phyloP scores from a whole-genome alignment of 495 filamentous ascomycete species.

The Rhizodiscina lignyota region DNA sequence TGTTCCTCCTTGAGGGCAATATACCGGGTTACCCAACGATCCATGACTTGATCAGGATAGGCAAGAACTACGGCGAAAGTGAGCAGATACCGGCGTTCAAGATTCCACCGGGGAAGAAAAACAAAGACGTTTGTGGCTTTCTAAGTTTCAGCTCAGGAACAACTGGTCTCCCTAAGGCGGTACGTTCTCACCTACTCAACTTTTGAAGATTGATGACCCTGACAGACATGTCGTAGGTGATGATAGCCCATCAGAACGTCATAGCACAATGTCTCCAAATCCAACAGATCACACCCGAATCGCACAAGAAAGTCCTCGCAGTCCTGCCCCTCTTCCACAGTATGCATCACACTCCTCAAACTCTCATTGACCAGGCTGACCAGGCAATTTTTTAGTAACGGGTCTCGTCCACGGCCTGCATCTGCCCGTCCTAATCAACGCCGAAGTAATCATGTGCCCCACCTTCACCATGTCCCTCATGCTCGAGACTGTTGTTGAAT shows the following conservation, averaged over 20 bases:
- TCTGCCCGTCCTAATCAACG: slow-evolving; percentile 38
- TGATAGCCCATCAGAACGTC: slow-evolving; percentile 47
- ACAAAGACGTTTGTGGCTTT: slow-evolving; percentile 37
- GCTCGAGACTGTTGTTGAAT: slow-evolving; percentile 33
- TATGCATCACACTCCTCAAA: slow-evolving; percentile 1
- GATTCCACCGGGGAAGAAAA: slow-evolving; percentile 31
- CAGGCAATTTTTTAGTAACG: slow-evolving; percentile 27
- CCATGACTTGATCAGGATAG: slow-evolving; percentile 30
- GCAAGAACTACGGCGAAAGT: slow-evolving; percentile 19
- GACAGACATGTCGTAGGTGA: slow-evolving; percentile 24
- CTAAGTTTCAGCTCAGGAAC: slow-evolving; percentile 39
- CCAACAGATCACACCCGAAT: slow-evolving; percentile 26
- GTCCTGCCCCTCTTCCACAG: slow-evolving; percentile 39
- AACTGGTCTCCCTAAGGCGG: slow-evolving; percentile 33
- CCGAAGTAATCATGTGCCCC: slow-evolving; percentile 41
- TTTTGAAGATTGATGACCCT: not conserved
- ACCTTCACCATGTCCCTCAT: slow-evolving; percentile 39
- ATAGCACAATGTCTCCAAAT: slow-evolving; percentile 47
- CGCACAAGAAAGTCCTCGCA: slow-evolving; percentile 32
- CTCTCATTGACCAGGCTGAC: slow-evolving; percentile 12
- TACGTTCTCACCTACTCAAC: slow-evolving; percentile 10
- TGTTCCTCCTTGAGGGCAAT: slow-evolving; percentile 39
- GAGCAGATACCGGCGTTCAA: slow-evolving; percentile 26
- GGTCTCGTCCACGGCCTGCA: slow-evolving; percentile 45
- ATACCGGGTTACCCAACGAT: slow-evolving; percentile 30